Conservation (phyloP, 352 stramenopile genomes). For the Globisporangium irregulare region DNA sequence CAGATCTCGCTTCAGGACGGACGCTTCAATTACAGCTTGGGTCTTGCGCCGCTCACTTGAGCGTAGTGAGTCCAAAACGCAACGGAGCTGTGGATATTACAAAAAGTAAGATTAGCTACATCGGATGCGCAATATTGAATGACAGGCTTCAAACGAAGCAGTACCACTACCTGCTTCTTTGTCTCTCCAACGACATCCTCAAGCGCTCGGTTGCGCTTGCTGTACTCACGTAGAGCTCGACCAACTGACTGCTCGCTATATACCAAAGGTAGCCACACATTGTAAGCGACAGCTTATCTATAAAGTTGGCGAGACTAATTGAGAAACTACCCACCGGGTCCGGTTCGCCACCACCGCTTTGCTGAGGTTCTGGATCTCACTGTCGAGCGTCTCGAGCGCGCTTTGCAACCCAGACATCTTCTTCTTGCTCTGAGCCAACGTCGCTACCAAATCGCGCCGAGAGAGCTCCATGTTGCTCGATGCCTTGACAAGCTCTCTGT, state of each 20-base stretch:
- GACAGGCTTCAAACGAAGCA: not conserved
- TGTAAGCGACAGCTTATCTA: not conserved
- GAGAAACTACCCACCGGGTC: constrained; percentile 24
- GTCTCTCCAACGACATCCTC: constrained; percentile 36
- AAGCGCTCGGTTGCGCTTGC: constrained; percentile 46
- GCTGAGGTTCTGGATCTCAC: constrained; percentile 33
- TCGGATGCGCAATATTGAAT: not conserved
- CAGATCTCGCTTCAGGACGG: constrained; percentile 45
- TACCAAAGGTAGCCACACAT: not conserved
- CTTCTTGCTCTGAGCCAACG: constrained; percentile 31
- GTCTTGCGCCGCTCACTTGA: constrained; percentile 41
- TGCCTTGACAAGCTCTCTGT: constrained; percentile 21
- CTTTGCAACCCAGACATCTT: constrained; percentile 26
- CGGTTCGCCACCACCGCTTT: constrained; percentile 26
- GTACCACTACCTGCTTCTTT: constrained; percentile 31
- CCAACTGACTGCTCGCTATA: constrained; percentile 42
- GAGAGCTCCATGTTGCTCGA: constrained; percentile 30
- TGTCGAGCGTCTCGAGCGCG: constrained; percentile 29
- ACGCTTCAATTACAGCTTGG: constrained; percentile 27
- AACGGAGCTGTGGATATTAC: constrained; percentile 23
- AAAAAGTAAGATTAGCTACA: not conserved
- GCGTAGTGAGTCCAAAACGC: constrained; percentile 31
- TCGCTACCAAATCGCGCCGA: constrained; percentile 26
- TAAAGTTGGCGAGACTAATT: not conserved
- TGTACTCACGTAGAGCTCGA: constrained; percentile 50